Base-by-base conservation (phyloP, 2,329 filamentous ascomycete genomes). In the Aspergillus floridensis region DNA sequence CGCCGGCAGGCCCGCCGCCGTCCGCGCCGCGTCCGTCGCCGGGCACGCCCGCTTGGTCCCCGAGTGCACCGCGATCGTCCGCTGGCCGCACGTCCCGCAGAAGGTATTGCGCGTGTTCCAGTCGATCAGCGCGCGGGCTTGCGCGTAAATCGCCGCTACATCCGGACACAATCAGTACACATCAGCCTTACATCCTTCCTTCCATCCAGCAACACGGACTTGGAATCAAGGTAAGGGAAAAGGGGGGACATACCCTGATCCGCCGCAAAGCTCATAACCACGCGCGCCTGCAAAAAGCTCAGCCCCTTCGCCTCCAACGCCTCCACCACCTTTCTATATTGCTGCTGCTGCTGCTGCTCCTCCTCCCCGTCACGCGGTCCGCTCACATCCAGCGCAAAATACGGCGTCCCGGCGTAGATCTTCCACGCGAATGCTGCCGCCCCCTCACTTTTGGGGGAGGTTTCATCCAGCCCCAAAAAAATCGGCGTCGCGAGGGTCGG, bases 21-120 rank as follows among this genome's bases (percentile, higher is more conserved):
- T 5, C 21, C 66, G 68, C 3, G 74, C 75, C n/a, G 71, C 65
- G 65, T 81, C 78, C 7, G 69, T 78, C 10, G 77, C 77, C 50
- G 78, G 78, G 60, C 75, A 80, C 24, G 72, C 70, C 35, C 79
- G 76, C 65, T 81, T 80, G 16, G 74, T 76, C 38, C 77, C 77
- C 5, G 74, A 78, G 61, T 81, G 77, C 12, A 74, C 66, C 19
- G 70, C 72, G 14, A 97, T 80, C 0, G 92, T 98, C 24, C 84
- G 86, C 70, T 90, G 85, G 35, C 95, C 93, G 76, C 95, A 99
- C 58, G 89, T 88, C 32, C 88, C 92, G 75, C 95, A 99, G 81
- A 92, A 99, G 31, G 89, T 90, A 77, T 96, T 96, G 54, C 93
- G 89, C 26, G 83, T 83, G 78, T 99, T 98, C 95, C 95, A 99